Evolutionary conservation across 768 basidiomycete species (phyloP).

Genomic region (Obba rivulosa): DNA sequence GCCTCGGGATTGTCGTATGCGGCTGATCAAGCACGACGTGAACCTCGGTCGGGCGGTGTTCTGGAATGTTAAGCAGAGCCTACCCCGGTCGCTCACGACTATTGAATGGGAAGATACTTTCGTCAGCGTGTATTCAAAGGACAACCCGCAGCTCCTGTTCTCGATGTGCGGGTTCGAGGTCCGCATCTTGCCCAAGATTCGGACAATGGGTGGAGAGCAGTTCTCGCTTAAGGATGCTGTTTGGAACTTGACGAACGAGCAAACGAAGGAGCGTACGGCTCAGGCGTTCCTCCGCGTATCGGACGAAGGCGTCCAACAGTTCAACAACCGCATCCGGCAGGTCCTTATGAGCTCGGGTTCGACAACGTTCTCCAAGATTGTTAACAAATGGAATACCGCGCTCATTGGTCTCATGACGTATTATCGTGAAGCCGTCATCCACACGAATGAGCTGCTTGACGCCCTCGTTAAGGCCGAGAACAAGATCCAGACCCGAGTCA

Average conservation of each 20-base stretch:
- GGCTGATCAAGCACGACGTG: constrained; percentile 98
- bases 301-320: constrained; percentile 94
- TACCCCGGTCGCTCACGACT: constrained; percentile 93
- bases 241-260: constrained; percentile 96
- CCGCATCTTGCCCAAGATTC: constrained; percentile 93
- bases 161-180: constrained; percentile 99
- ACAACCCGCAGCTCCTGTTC: constrained; percentile 96
- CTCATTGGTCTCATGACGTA: constrained; percentile 97
- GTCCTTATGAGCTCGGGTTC: constrained; percentile 98
- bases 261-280: constrained; percentile 95
- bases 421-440: constrained; percentile 95
- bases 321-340: constrained; percentile 95
- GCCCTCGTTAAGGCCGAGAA: constrained; percentile 97
- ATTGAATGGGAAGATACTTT: constrained; percentile 99
- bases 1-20: constrained; percentile 99
- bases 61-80: constrained; percentile 98
- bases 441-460: constrained; percentile 94
- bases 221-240: constrained; percentile 95
- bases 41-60: constrained; percentile 97
- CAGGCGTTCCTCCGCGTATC: constrained; percentile 98
- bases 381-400: constrained; percentile 97
- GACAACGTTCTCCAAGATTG: constrained; percentile 98
- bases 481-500: constrained; percentile 99
- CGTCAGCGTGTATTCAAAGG: constrained; percentile 93
- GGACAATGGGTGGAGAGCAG: constrained; percentile 93